Evolutionary conservation across 2,329 filamentous ascomycete genomes (phyloP).

Genomic region (Pseudocercospora pini-densiflorae): DNA sequence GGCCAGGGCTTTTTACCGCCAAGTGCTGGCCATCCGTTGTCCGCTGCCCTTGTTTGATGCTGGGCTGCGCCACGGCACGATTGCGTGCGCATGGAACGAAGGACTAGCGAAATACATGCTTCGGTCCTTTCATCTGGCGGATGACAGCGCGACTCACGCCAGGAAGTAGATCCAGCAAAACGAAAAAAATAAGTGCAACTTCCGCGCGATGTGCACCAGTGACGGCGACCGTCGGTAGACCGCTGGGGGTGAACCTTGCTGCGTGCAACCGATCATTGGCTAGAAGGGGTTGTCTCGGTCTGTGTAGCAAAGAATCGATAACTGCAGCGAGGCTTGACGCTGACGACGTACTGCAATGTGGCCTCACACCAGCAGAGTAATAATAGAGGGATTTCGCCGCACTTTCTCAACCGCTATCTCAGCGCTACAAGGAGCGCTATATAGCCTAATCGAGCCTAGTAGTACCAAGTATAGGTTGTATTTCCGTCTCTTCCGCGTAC

Average conservation of each 20-base stretch:
- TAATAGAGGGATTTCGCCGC: no score
- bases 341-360: background rate
- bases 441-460: no score
- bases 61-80: conserved; percentile 11
- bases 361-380: background rate
- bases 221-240: background rate
- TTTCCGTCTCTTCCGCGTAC: no score
- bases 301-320: background rate
- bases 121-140: conserved; percentile 8
- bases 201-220: conserved; percentile 5
- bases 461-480: no score
- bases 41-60: background rate
- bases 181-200: background rate
- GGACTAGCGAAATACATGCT: conserved; percentile 4
- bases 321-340: background rate
- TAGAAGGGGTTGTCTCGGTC: conserved; percentile 4
- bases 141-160: conserved; percentile 4
- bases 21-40: conserved; percentile 2
- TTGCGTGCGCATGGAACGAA: conserved; percentile 12
- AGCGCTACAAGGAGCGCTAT: no score
- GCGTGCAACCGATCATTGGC: background rate
- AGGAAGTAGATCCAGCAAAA: background rate
- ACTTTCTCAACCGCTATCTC: no score
- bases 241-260: background rate
- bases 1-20: conserved; percentile 7